Conservation (phyloP, 2,329 filamentous ascomycete genomes). For the Curvularia spicifera region DNA sequence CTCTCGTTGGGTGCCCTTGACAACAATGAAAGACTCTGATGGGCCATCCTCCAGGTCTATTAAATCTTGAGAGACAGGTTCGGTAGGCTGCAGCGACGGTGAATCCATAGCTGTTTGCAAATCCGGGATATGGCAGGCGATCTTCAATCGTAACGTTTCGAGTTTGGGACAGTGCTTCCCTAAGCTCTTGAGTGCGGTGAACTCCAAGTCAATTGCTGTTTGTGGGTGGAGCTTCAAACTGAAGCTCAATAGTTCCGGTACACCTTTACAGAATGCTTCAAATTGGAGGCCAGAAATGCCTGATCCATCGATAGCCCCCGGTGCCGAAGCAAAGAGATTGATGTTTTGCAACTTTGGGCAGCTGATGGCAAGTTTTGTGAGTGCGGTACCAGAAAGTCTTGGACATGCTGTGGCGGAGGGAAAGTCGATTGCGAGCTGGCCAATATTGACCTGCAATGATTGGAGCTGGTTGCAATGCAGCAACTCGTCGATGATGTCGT, state of each 20-base stretch:
- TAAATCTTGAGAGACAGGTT: neutral
- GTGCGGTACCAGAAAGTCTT: conserved; percentile 26
- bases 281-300: conserved; percentile 35
- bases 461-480: conserved; percentile 29
- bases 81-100: neutral
- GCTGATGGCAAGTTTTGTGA: conserved; percentile 29
- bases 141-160: conserved; percentile 36
- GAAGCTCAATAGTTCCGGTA: conserved; percentile 33
- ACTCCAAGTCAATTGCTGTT: conserved; percentile 32
- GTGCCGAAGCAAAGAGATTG: conserved; percentile 34
- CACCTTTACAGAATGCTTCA: conserved; percentile 33
- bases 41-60: neutral
- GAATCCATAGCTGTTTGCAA: neutral
- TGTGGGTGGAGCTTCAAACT: conserved; percentile 38
- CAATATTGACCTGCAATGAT: conserved; percentile 35
- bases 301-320: conserved; percentile 40
- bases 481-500: conserved; percentile 30
- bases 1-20: conserved; percentile 2
- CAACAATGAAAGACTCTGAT: conserved; percentile 10
- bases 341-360: conserved; percentile 37
- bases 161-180: conserved; percentile 34
- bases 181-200: conserved; percentile 37
- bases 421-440: conserved; percentile 32
- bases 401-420: conserved; percentile 33
- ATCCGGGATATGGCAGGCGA: conserved; percentile 33